phyloP scores from a whole-genome alignment of 106 monocot genomes.

The Iris macrosiphon region DNA sequence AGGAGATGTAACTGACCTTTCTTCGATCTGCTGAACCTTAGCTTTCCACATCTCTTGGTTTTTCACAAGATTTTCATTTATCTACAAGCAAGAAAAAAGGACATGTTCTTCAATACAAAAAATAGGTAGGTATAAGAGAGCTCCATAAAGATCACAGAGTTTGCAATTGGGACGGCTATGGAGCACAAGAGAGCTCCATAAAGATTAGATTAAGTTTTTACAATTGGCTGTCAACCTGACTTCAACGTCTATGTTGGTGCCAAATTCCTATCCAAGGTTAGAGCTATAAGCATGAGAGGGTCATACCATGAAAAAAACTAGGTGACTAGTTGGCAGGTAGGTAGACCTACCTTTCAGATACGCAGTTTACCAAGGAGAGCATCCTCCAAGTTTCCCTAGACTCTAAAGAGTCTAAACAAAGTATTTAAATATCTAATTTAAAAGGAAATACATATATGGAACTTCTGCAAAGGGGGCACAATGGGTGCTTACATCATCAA shows the following conservation, averaged over 20 bases:
- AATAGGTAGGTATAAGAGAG: background rate
- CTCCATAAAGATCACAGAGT: background rate
- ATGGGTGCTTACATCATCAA: conserved; percentile 54
- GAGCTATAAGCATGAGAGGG: too few species aligned
- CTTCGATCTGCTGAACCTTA: conserved; percentile 43
- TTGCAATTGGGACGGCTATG: background rate
- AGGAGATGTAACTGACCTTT: conserved; percentile 30
- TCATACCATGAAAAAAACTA: too few species aligned
- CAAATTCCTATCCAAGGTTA: too few species aligned
- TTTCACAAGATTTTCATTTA: conserved; percentile 66
- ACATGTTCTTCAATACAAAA: background rate
- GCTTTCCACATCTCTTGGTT: conserved; percentile 64
- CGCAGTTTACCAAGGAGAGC: background rate
- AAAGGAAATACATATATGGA: background rate
- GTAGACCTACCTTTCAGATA: background rate
- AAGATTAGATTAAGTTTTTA: background rate
- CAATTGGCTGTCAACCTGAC: background rate
- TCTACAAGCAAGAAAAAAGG: conserved; percentile 19
- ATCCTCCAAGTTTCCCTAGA: too few species aligned
- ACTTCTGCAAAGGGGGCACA: background rate
- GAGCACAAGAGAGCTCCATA: too few species aligned
- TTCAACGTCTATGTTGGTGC: background rate
- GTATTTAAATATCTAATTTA: too few species aligned
- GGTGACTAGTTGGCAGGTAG: background rate
- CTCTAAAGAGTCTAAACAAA: background rate